A percentile compares a stretch with the other conserved stretches of the same genome.
These are phyloP conservation scores for Trichoderma reesei DNA, from an alignment of 495 filamentous ascomycete species.

Conservation along the genomic window DNA sequence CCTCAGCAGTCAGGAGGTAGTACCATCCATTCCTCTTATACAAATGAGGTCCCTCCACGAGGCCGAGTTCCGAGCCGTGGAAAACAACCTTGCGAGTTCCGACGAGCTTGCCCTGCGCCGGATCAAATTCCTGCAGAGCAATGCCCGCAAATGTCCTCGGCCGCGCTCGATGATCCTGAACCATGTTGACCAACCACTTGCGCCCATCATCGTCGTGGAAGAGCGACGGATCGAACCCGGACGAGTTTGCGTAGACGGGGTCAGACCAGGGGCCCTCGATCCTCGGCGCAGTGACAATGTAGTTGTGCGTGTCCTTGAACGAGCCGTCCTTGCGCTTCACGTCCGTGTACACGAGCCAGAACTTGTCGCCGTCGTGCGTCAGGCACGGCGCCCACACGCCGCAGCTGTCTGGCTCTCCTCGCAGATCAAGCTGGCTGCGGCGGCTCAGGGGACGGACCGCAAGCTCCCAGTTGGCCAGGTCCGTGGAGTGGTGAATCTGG, in stretches of 20 bases:
- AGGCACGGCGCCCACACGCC: constrained; percentile 57
- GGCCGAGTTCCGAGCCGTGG: constrained; percentile 40
- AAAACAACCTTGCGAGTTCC: constrained; percentile 44
- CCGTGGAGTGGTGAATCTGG: constrained; percentile 48
- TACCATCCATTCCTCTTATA: constrained; percentile 56
- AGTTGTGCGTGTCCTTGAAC: constrained; percentile 48
- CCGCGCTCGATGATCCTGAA: constrained; percentile 41
- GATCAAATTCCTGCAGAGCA: constrained; percentile 41
- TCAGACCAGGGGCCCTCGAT: constrained; percentile 49
- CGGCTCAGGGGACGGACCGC: constrained; percentile 50
- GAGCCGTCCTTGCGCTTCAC: constrained; percentile 47
- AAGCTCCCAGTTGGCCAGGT: constrained; percentile 50
- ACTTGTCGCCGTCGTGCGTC: constrained; percentile 46
- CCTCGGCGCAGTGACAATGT: constrained; percentile 36
- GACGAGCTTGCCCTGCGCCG: constrained; percentile 30
- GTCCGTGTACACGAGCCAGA: constrained; percentile 48
- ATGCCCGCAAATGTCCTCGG: constrained; percentile 37
- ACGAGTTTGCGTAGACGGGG: constrained; percentile 42
- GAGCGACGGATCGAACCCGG: constrained; percentile 48
- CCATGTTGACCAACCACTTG: constrained; percentile 48
- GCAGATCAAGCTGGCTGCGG: constrained; percentile 52
- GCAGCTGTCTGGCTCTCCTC: constrained; percentile 46
- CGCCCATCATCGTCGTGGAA: constrained; percentile 49
- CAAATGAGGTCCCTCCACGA: constrained; percentile 55
- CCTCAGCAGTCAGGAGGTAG: constrained; percentile 60